phyloP scores from a whole-genome alignment of 495 filamentous ascomycete genomes.

The Bacidia rubella region DNA sequence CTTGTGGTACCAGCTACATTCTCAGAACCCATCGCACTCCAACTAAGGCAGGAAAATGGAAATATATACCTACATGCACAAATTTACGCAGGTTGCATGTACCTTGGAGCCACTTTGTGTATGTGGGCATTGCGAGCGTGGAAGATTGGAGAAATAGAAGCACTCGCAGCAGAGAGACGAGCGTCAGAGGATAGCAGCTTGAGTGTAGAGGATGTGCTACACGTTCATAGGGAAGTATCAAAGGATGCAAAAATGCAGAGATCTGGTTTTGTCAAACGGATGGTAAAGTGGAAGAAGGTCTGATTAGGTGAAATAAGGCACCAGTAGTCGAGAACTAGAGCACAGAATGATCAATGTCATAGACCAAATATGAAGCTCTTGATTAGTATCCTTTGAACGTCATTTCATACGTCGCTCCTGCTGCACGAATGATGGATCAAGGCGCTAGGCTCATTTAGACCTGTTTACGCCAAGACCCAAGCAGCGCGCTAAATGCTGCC shows the following conservation, averaged over 20 bases:
- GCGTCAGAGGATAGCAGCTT: slow-evolving; percentile 6
- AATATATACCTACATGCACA: slow-evolving; percentile 46
- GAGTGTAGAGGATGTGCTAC: slow-evolving; percentile 1
- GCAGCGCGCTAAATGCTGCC: slow-evolving; percentile 13
- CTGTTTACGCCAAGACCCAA: slow-evolving; percentile 16
- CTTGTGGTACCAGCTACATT: slow-evolving; percentile 61
- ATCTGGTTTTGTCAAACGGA: slow-evolving; percentile 9
- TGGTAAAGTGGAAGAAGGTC: slow-evolving; percentile 16
- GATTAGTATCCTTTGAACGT: too few species aligned
- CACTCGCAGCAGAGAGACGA: slow-evolving; percentile 9
- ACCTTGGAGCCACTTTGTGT: slow-evolving; percentile 38
- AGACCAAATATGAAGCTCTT: too few species aligned
- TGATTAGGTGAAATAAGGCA: slow-evolving; percentile 9
- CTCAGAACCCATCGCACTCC: slow-evolving; percentile 53
- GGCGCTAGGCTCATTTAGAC: too few species aligned
- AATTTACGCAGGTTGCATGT: slow-evolving; percentile 47
- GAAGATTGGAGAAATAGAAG: slow-evolving; percentile 17
- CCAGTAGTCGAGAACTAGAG: too few species aligned
- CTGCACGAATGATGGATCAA: neutral
- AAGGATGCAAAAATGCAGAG: neutral
- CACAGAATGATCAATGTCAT: too few species aligned
- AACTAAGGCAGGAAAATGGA: slow-evolving; percentile 35
- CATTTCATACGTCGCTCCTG: neutral
- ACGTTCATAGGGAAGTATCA: slow-evolving; percentile 3
- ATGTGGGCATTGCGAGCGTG: slow-evolving; percentile 34